Base-by-base conservation (phyloP, 1,284 basidiomycete species). In the Acaromyces ingoldii region DNA sequence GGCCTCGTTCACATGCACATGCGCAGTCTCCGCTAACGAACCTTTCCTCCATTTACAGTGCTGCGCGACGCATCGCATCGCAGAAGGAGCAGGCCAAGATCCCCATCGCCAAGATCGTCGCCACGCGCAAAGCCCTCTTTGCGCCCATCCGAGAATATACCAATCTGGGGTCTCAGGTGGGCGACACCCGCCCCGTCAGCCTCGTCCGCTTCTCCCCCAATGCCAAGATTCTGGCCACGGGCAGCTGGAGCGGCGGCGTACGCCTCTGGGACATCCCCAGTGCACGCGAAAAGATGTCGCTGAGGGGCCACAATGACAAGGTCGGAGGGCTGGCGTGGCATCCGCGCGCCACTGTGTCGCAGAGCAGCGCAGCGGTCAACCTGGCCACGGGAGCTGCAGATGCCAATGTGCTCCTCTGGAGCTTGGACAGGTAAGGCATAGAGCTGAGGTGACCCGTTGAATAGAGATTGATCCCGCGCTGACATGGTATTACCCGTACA, bases 301-400 rank as follows among this genome's bases (percentile, higher is more conserved):
- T 49, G 48, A 17, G 48, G 24, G 48, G 48, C 0, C 93, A 97
- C 67, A 83, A 80, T 34, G 95, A 98, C 74, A 87, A 88, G 55
- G 84, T 98, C 17, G 90, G 92, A 42, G 95, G 95, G 15, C 84
- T 96, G 25, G 91, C 92, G 28, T 99, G 95, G 95, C 93, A 98
- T 79, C 95, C 95, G 0, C 80, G 84, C 65, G 91, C 93, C 17
- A 96, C 92, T 0, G 70, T 93, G n/a, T 80, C 83, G 0, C 87
- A 89, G 67, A 80, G 81, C 9, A 78, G 82, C 47, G 81, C 82
- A 29, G 70, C 81, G 0, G 85, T 90, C 15, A 97, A 96, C 73
- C 81, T 99, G 46, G 91, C 84, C 4, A 93, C 91, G 51, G 91
- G 91, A 38, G 91, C 86, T 3, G 91, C 86, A 11, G 95, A 99